Evolutionary conservation across 768 basidiomycete species (phyloP), one percentile per base, ranked within the genome.

Genomic region (Mycena rebaudengoi): DNA sequence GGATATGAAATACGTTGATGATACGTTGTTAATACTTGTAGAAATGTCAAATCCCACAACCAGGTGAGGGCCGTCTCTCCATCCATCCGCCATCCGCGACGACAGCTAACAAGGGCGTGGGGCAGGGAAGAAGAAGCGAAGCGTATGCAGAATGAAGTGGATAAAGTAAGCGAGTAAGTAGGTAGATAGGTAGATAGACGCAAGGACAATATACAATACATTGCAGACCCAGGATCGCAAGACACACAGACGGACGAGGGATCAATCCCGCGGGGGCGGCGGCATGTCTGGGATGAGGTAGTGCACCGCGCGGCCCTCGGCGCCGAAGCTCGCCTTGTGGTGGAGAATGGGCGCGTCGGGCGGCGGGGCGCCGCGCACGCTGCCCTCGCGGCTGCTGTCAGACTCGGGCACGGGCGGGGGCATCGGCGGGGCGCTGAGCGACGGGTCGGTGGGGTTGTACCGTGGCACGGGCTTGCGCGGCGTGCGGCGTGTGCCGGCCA

Each of bases 211-310:
- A 35, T 49, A 57, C 37, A 33, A 37, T 51, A 60, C 46, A 49
- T 41, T 41, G 41, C 44, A 35, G 30, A 43, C 40, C 5, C 13
- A 20, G 23, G 37, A 7, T 44, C 41, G 30, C 20, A 18, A 26
- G n/a, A 30, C 20, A 3, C 10, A 10, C 16, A 44, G 20, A 43
- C 13, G 35, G 41, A 21, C 13, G 14, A 18, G 2, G 20, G 11
- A 20, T 70, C 65, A 70, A 39, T 78, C 74, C 56, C 50, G 69
- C 67, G 65, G 70, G 12, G 73, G 73, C 20, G 70, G 73, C 18
- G 86, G 87, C 80, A 87, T 79, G 68, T 88, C 87, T 10, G 87
- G 87, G 40, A 88, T 87, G 60, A 88, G 70, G 76, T 85, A 87
- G 71, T 88, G 87, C 62, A 88, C 65, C 25, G 80, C 79, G 43